Percentiles rank a stretch among this genome's conserved stretches.
Evolutionary conservation across 2,329 filamentous ascomycete genomes (phyloP).

Genomic region (Nothopassalora personata): DNA sequence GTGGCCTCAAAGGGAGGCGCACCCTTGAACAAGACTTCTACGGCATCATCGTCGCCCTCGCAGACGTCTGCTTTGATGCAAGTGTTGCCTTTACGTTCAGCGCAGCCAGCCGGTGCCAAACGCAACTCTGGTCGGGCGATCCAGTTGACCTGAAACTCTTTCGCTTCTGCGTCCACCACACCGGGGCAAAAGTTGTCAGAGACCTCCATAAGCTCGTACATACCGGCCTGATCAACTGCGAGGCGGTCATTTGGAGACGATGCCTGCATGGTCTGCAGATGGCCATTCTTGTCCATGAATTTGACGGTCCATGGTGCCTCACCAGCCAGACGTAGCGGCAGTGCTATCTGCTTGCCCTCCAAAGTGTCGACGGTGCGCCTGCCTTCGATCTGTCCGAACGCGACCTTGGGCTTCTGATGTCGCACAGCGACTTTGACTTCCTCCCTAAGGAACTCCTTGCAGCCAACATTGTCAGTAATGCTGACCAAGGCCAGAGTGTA

Average conservation of each 20-base stretch:
- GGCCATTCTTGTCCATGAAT: conserved; percentile 51
- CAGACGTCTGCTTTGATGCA: conserved; percentile 79
- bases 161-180: conserved; percentile 66
- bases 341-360: conserved; percentile 64
- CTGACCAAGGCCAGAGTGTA: conserved; percentile 82
- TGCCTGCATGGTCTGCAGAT: conserved; percentile 37
- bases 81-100: conserved; percentile 48
- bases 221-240: conserved; percentile 45
- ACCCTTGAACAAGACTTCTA: conserved; percentile 74
- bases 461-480: conserved; percentile 79
- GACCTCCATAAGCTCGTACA: conserved; percentile 74
- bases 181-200: conserved; percentile 78
- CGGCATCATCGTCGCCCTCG: conserved; percentile 85
- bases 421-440: conserved; percentile 81
- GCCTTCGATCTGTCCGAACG: conserved; percentile 80
- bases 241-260: conserved; percentile 32
- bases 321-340: conserved; percentile 81
- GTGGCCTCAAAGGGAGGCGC: conserved; percentile 75
- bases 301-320: conserved; percentile 76
- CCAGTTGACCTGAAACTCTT: conserved; percentile 76
- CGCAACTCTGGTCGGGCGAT: conserved; percentile 69
- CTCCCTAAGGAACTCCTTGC: conserved; percentile 79
- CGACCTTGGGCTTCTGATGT: conserved; percentile 78
- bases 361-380: conserved; percentile 69
- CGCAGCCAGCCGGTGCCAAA: conserved; percentile 58